Evolutionary conservation across 768 basidiomycete species (phyloP), one percentile per base, ranked within the genome.

Genomic region (Tubosaeta sp.): DNA sequence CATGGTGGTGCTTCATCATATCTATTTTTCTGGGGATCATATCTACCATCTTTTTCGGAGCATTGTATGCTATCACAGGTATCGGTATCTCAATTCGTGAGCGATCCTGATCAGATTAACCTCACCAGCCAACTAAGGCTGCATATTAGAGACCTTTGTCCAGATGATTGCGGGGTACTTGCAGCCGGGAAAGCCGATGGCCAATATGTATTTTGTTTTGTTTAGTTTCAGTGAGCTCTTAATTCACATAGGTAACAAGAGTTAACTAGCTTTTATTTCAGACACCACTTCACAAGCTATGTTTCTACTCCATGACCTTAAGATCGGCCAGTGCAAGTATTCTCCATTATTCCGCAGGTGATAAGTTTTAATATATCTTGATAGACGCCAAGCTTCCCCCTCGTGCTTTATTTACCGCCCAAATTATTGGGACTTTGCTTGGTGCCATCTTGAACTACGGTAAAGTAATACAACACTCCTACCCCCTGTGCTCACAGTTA

Each of bases 341-440:
- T 42, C 6, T 7, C 3, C 1, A 21, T 9, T 13, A 21, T 44
- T 8, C 7, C 29, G 2, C 21, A 5, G 35, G 65, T 62, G 71
- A 70, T 29, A 73, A 75, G 60, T 71, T 76, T 59, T 73, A 5
- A 55, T 38, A 0, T 18, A 27, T 44, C 4, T 21, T 30, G 1
- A 32, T 27, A 67, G 68, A 69, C 50, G 53, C 76, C 19, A 84
- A 85, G 65, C 73, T 86, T 27, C 81, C 83, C 35, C 84, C 84
- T 38, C 79, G 83, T 9, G 76, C 77, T 27, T 79, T 83, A 2
- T 85, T 86, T 65, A 71, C 75, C 11, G 80, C 81, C 11, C 83
- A 84, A 59, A 74, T 71, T 30, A 47, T 75, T 42, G 83, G 84
- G 2, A 78, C 81, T 10, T 64, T 85, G 31, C 67, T 85, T 34